phyloP scores from a whole-genome alignment of 352 stramenopile species.

The Pythium brachiatum region DNA sequence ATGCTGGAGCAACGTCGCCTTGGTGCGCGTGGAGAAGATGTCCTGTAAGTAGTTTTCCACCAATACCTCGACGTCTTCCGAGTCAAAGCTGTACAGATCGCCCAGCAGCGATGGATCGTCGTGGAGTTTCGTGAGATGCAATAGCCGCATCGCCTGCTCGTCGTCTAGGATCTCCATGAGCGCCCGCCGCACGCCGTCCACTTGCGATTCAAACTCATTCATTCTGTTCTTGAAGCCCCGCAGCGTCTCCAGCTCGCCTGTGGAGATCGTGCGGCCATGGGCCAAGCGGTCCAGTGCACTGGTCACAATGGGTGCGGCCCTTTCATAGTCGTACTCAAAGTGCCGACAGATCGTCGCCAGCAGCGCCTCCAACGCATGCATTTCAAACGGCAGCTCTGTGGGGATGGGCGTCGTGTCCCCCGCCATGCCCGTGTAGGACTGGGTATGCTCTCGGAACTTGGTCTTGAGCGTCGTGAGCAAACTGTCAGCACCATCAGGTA shows the following conservation, averaged over 20 bases:
- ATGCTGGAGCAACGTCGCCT: slow-evolving; percentile 61
- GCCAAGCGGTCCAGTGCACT: slow-evolving; percentile 46
- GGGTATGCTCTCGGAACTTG: slow-evolving; percentile 26
- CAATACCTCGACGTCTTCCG: slow-evolving; percentile 66
- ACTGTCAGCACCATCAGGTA: slow-evolving; percentile 45
- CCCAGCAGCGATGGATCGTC: slow-evolving; percentile 47
- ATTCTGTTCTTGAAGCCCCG: slow-evolving; percentile 69
- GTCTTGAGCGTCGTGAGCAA: slow-evolving; percentile 33
- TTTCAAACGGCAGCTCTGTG: slow-evolving; percentile 52
- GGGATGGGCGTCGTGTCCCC: slow-evolving; percentile 4
- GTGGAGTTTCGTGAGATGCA: slow-evolving; percentile 70
- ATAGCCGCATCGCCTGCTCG: slow-evolving; percentile 59
- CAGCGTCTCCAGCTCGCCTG: slow-evolving; percentile 53
- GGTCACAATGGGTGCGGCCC: slow-evolving; percentile 37
- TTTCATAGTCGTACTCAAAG: slow-evolving; percentile 50
- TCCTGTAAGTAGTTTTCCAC: slow-evolving; percentile 79
- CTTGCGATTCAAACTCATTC: slow-evolving; percentile 68
- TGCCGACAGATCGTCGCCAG: slow-evolving; percentile 54
- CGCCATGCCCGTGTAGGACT: slow-evolving; percentile 4
- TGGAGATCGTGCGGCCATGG: slow-evolving; percentile 35
- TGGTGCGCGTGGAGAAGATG: slow-evolving; percentile 74
- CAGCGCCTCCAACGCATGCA: slow-evolving; percentile 48
- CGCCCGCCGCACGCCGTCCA: slow-evolving; percentile 49
- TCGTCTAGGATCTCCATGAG: slow-evolving; percentile 72
- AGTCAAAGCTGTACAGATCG: slow-evolving; percentile 64